These are phyloP conservation scores for Fraxinus platypoda DNA, from an alignment of 305 asterid genomes.

Conservation along the genomic window DNA sequence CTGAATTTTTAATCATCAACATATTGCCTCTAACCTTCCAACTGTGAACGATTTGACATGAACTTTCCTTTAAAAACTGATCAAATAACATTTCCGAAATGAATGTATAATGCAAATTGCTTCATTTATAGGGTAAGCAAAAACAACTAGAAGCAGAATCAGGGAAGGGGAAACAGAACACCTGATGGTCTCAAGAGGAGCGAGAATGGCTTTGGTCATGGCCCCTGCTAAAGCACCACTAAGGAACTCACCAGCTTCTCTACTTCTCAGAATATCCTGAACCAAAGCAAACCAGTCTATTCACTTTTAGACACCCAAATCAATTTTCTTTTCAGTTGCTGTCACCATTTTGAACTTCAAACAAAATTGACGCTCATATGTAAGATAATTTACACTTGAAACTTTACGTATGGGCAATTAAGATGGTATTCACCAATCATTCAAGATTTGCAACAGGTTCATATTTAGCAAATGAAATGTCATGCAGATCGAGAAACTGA, in stretches of 20 bases:
- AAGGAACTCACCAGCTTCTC: constrained; percentile 88
- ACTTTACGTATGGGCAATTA: constrained; percentile 3
- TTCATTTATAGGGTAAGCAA: neutral
- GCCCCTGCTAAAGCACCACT: constrained; percentile 98
- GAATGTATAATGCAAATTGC: neutral
- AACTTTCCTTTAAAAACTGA: neutral
- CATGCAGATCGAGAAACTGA: neutral
- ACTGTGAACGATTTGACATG: neutral
- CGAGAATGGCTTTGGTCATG: constrained; percentile 95
- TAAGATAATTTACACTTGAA: neutral
- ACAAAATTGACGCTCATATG: neutral
- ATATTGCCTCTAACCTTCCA: constrained; percentile 1
- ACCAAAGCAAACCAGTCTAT: constrained; percentile 19
- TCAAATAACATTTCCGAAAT: neutral
- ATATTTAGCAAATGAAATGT: neutral
- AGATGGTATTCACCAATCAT: neutral
- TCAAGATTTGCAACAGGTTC: neutral
- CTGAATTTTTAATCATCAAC: neutral
- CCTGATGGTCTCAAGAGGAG: constrained; percentile 99
- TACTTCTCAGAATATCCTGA: constrained; percentile 60
- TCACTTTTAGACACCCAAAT: constrained; percentile 7
- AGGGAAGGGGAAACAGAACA: constrained; percentile 16
- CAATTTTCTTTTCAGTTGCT: neutral
- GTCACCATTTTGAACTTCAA: neutral
- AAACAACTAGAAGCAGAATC: neutral